Evolutionary conservation across 2,329 filamentous ascomycete genomes (phyloP).

Genomic region (Zarea fungicola): DNA sequence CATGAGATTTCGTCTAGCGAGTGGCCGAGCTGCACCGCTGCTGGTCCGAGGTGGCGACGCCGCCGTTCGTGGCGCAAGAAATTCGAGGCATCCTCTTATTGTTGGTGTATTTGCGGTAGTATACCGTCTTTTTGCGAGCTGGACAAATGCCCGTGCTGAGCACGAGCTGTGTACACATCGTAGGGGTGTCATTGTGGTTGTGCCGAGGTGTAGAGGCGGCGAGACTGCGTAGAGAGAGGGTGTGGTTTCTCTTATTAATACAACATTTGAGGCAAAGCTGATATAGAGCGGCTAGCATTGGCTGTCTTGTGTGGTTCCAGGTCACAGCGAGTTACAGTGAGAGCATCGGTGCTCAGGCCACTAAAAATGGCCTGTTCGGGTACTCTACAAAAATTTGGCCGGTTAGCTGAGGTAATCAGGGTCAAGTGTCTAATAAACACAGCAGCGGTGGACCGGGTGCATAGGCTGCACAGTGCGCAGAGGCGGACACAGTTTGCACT

Average conservation of each 20-base stretch:
- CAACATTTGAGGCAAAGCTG: conserved; percentile 4
- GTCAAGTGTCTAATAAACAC: no score
- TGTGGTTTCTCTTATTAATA: conserved; percentile 13
- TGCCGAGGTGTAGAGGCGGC: background rate
- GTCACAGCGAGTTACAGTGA: background rate
- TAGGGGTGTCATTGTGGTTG: conserved; percentile 26
- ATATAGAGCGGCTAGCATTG: conserved; percentile 17
- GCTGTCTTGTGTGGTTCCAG: conserved; percentile 7
- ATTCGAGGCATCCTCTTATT: conserved; percentile 29
- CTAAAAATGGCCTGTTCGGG: background rate
- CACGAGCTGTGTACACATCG: conserved; percentile 36
- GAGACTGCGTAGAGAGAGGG: background rate
- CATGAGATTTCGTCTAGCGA: background rate
- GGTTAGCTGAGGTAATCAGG: conserved; percentile 14
- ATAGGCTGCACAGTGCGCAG: background rate
- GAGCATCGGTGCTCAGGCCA: background rate
- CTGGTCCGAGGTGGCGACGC: conserved; percentile 15
- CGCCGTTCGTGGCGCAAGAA: conserved; percentile 32
- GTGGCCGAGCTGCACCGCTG: conserved; percentile 5
- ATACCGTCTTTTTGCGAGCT: conserved; percentile 33
- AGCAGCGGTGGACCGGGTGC: no score
- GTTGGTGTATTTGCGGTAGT: conserved; percentile 20
- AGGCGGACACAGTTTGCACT: no score
- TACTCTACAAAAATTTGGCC: background rate
- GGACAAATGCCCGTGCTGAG: conserved; percentile 36